These are phyloP conservation scores for Kluyveromyces dobzhanskii DNA, from an alignment of 805 yeast genomes.

Conservation along the genomic window DNA sequence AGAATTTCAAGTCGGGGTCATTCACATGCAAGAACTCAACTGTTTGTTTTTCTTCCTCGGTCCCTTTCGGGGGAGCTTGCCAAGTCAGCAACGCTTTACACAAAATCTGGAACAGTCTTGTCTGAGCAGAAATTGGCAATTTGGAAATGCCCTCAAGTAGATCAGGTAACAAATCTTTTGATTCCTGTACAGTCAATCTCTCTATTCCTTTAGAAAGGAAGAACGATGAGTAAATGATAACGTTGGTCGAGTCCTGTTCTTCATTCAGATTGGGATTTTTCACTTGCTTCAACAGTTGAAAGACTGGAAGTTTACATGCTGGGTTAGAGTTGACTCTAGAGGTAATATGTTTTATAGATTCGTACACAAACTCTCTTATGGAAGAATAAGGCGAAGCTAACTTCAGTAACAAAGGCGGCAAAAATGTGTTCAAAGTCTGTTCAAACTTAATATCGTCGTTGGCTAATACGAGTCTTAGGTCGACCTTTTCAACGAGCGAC, in stretches of 20 bases:
- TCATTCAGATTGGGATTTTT: conserved; percentile 40
- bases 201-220: conserved; percentile 64
- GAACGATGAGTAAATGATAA: conserved; percentile 53
- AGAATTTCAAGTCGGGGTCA: conserved; percentile 28
- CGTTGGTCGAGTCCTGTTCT: conserved; percentile 39
- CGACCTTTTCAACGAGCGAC: conserved; percentile 65
- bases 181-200: conserved; percentile 35
- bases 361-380: conserved; percentile 61
- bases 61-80: conserved; percentile 41
- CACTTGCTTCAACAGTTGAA: conserved; percentile 55
- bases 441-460: conserved; percentile 58
- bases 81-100: conserved; percentile 45
- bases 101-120: conserved; percentile 55
- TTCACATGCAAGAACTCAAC: conserved; percentile 32
- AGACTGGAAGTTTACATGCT: conserved; percentile 53
- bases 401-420: conserved; percentile 74
- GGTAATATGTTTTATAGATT: conserved; percentile 56
- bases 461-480: conserved; percentile 72
- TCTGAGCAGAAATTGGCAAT: conserved; percentile 32
- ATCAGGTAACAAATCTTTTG: conserved; percentile 37
- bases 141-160: conserved; percentile 40
- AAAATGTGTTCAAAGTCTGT: conserved; percentile 47
- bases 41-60: conserved; percentile 34
- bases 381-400: conserved; percentile 59
- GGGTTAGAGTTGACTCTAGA: conserved; percentile 55